Evolutionary conservation across 2,329 filamentous ascomycete genomes (phyloP).

Genomic region (Zasmidium citrigriseum): DNA sequence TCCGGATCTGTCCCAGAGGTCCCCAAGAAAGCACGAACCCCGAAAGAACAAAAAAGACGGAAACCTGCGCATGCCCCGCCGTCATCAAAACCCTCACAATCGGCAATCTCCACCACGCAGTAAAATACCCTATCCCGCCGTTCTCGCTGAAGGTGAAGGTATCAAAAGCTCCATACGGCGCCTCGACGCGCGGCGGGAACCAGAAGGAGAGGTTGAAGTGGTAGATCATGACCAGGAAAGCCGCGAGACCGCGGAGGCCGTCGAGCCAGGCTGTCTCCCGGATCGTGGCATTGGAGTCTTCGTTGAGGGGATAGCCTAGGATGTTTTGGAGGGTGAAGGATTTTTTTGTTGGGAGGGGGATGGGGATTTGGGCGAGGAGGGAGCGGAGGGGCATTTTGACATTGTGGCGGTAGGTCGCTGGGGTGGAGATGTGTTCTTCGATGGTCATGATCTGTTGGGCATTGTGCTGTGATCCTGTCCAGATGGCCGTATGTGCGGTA

Average conservation of each 20-base stretch:
- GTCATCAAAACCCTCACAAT: conserved; percentile 17
- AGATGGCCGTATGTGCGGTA: not conserved
- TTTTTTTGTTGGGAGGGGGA: not conserved
- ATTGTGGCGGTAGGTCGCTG: not conserved
- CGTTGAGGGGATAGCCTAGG: not conserved
- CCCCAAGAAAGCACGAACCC: conserved; percentile 19
- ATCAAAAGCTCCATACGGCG: conserved; percentile 9
- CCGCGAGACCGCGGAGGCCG: conserved; percentile 22
- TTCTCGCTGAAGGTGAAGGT: conserved; percentile 4
- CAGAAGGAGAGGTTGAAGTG: conserved; percentile 18
- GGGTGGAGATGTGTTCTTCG: not conserved
- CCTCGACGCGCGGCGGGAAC: conserved; percentile 10
- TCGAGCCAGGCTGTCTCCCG: conserved; percentile 19
- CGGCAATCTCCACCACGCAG: conserved; percentile 19
- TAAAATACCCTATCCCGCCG: conserved; percentile 1
- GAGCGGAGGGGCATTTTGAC: not conserved
- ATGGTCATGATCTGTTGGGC: not conserved
- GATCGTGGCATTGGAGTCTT: not conserved
- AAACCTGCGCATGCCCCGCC: conserved; percentile 16
- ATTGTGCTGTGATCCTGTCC: not conserved
- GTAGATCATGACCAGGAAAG: conserved; percentile 21
- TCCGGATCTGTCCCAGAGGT: conserved; percentile 10
- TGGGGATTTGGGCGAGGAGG: not conserved
- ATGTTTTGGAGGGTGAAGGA: not conserved
- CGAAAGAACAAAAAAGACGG: conserved; percentile 20